These are phyloP conservation scores for Mycena leptocephala DNA, from an alignment of 768 basidiomycete genomes.

Conservation along the genomic window DNA sequence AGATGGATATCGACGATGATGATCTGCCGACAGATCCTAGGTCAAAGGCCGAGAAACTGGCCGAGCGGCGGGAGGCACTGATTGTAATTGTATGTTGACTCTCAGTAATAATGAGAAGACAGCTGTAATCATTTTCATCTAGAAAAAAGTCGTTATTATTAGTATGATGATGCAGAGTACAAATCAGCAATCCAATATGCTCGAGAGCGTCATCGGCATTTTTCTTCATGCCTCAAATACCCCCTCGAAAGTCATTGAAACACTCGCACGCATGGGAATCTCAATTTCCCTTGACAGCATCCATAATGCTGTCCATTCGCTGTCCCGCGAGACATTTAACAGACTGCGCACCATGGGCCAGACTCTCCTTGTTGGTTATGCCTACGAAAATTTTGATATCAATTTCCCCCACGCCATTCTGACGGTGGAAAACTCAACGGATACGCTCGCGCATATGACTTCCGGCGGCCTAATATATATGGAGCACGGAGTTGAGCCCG, in stretches of 20 bases:
- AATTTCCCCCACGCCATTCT: slow-evolving; percentile 48
- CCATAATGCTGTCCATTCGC: too few relatives aligned
- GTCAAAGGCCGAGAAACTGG: neutral
- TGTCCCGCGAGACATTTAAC: too few relatives aligned
- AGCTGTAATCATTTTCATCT: neutral
- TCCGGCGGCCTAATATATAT: slow-evolving; percentile 50
- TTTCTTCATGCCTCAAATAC: slow-evolving; percentile 43
- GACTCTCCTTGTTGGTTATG: too few relatives aligned
- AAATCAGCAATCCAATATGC: slow-evolving; percentile 35
- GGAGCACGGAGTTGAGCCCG: too few relatives aligned
- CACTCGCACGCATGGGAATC: too few relatives aligned
- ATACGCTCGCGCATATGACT: slow-evolving; percentile 51
- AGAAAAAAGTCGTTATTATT: slow-evolving; percentile 32
- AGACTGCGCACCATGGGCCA: too few relatives aligned
- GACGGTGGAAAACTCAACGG: slow-evolving; percentile 46
- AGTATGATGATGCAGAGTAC: too few relatives aligned
- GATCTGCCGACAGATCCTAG: too few relatives aligned
- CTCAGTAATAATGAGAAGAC: neutral
- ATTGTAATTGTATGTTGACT: neutral
- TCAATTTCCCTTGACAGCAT: too few relatives aligned
- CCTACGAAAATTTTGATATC: slow-evolving; percentile 63
- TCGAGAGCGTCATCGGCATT: slow-evolving; percentile 37
- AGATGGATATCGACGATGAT: neutral
- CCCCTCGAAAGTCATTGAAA: too few relatives aligned
- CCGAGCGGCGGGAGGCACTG: neutral